Evolutionary conservation across 495 filamentous ascomycete genomes (phyloP), one percentile per base, ranked within the genome.

Genomic region (Friedmanniomyces endolithicus): DNA sequence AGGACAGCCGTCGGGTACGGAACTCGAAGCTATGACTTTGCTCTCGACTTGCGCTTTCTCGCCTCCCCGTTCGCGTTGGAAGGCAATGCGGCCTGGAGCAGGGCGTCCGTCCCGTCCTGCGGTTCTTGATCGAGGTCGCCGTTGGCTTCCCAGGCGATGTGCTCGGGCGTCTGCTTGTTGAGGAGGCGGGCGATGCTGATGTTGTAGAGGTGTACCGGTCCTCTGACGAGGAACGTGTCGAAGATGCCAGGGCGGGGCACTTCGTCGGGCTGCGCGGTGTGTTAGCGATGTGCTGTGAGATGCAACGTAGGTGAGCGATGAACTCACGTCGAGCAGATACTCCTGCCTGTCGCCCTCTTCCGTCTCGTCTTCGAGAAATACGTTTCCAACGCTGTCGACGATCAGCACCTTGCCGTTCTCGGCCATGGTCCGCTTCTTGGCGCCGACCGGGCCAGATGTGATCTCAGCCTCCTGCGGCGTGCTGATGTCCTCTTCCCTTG

Each of bases 341-440:
- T 97, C 89, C 48, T 83, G 77, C 12, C 75, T 77, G 24, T 86
- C 78, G 34, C 92, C 94, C 7, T 95, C 85, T 63, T 90, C 88
- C 27, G 84, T 84, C 61, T 85, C 81, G 58, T 95, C 86, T 64
- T 96, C 88, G 14, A 98, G 73, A 68, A 84, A 98, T 23, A 98
- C 92, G 65, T 94, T 88, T 7, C 92, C 92, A 17, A 82, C 71
- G 0, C 86, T 86, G 69, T 98, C 92, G 7, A 98, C 92, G 56
- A 98, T 84, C 37, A 97, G 68, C 0, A 92, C 75, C 71, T 98
- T 98, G 40, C 92, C 92, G 65, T 98, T 98, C 74, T 94, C 85
- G 1, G 89, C 90, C 24, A 88, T 78, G 19, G 97, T 85, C 11
- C 82, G 72, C 76, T 88, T 90, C 69, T 84, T 87, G 37, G 84